Evolutionary conservation across 1,284 basidiomycete genomes (phyloP), one percentile per base, ranked within the genome.

Genomic region (Taiwanofungus camphoratus): DNA sequence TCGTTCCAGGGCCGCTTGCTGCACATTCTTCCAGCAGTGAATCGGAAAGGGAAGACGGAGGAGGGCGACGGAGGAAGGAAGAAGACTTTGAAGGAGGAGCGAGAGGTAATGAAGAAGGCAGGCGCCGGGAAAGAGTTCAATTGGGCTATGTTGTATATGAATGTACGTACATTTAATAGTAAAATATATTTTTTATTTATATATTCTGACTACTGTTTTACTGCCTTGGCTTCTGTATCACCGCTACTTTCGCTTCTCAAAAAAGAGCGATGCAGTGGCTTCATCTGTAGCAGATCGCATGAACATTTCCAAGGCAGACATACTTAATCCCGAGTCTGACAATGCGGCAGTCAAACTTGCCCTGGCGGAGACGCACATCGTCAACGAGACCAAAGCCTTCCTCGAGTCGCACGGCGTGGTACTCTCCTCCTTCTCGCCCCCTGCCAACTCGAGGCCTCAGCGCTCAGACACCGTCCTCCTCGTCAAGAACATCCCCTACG

Each of bases 61-160:
- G 72, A 73, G 24, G 68, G 54, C 1, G 68, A 68, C 24, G 52
- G 49, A 11, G 71, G 65, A 26, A 70, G 59, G 49, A 80, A 78
- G 54, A 72, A 68, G 48, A 73, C 72, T 2, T 59, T 87, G 34
- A 89, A 87, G 60, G 79, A 82, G 32, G 86, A 90, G 53, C 75
- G 74, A 49, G 71, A 77, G 12, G 76, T 77, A 32, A 84, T 87
- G 61, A 72, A 82, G 50, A 95, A 88, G 61, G 73, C 81, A 12
- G 71, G 67, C 20, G 83, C 87, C 5, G 82, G 83, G 26, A 85
- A 83, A 53, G 91, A 92, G 49, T 94, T 97, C 59, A 96, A 95
- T 64, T 99, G 95, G 95, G 85, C 84, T 35, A 89, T 92, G 73
- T 64, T 98, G 49, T 98, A 95, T 61, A 95, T 98, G 92, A 98